A percentile compares a stretch with the other conserved stretches of the same genome.
These are phyloP conservation scores for Lachnellula cervina DNA, from an alignment of 2,329 filamentous ascomycete species.

Conservation along the genomic window DNA sequence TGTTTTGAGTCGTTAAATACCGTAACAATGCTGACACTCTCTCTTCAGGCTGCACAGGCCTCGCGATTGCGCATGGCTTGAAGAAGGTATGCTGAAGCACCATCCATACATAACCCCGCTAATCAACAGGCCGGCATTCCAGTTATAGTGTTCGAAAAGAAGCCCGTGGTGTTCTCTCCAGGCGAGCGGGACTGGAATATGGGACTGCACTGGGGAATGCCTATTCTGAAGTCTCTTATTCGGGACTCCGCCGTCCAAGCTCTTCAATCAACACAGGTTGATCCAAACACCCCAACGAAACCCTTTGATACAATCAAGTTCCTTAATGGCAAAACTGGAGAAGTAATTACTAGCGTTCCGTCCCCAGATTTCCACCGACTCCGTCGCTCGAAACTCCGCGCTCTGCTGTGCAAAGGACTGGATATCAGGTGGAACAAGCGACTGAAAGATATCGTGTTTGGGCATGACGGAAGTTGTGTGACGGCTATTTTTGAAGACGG, in stretches of 20 bases:
- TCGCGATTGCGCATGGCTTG: slow-evolving; percentile 37
- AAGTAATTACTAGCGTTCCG: slow-evolving; percentile 18
- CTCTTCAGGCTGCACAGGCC: slow-evolving; percentile 36
- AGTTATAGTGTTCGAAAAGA: slow-evolving; percentile 23
- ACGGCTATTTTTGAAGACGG: slow-evolving; percentile 33
- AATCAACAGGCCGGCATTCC: slow-evolving; percentile 16
- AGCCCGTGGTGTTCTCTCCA: slow-evolving; percentile 18
- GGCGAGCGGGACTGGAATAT: slow-evolving; percentile 36
- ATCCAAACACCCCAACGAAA: slow-evolving; percentile 27
- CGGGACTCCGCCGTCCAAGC: slow-evolving; percentile 25
- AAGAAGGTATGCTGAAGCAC: slow-evolving; percentile 31
- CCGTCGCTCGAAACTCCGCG: slow-evolving; percentile 35
- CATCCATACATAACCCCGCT: not conserved
- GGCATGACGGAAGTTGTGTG: slow-evolving; percentile 25
- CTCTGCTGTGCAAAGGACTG: slow-evolving; percentile 32
- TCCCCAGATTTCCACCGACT: slow-evolving; percentile 33
- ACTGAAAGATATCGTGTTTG: slow-evolving; percentile 33
- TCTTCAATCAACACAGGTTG: slow-evolving; percentile 29
- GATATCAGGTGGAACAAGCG: slow-evolving; percentile 37
- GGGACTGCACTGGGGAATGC: slow-evolving; percentile 33
- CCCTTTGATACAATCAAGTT: slow-evolving; percentile 30
- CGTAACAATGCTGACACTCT: not conserved
- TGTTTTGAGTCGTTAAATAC: not conserved
- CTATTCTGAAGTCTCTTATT: slow-evolving; percentile 30
- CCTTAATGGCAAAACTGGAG: slow-evolving; percentile 32